Evolutionary conservation across 345 rosid species (phyloP), one percentile per base, ranked within the genome.

Genomic region (Dovyalis caffra): DNA sequence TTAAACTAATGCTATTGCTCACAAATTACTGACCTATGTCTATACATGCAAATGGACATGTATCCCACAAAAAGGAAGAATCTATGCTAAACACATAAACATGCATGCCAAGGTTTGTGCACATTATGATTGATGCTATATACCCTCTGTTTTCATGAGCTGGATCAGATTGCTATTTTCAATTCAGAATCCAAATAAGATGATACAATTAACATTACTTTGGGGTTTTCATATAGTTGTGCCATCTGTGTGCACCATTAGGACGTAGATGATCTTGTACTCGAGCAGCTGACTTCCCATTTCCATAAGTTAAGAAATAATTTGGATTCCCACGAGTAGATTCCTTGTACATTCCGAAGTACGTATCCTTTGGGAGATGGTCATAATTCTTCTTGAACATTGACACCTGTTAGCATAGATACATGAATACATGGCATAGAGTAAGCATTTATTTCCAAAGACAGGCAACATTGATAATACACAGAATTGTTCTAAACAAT

Each of bases 201-300:
- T 32, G 8, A 64, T 12, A 40, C 8, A 47, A 37, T 56, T 58
- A 79, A 78, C 77, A 38, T n/a, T 92, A 95, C 99, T 78, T 86
- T 73, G 93, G 96, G 74, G 76, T 79, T 86, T 89, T 95, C 86
- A 80, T 89, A 80, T 95, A 95, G 81, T 91, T 95, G 86, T 93
- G 97, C 98, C 99, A 95, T 87, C 97, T 82, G 81, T 95, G 99
- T 72, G 99, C 98, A 66, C 99, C 99, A 82, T 95, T 88, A 60
- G 99, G 93, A 67, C 98, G 99, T 79, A 95, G 97, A 84, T 93
- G 91, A 83, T 86, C 90, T 78, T 88, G 94, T 68, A 95, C 81
- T 66, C 99, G 99, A 65, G 99, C 98, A 64, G 94, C 99, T 38
- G 99, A 80, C 85, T 95, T 95, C 77, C 99, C 98, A 75, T 93